Conservation (phyloP, 805 yeast genomes). For the Ascoidea tarda region DNA sequence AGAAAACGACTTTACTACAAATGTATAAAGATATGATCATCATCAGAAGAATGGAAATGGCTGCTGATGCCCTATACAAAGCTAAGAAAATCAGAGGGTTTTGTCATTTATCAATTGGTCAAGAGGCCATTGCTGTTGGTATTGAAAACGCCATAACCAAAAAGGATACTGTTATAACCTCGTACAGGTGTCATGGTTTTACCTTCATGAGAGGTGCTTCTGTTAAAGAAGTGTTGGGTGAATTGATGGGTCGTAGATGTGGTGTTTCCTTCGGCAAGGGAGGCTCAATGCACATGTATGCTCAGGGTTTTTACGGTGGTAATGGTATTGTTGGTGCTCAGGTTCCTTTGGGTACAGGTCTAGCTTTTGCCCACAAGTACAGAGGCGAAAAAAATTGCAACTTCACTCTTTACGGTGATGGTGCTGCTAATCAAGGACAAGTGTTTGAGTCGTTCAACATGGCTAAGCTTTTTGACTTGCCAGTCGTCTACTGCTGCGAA, state of each 20-base stretch:
- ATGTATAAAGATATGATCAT: conserved; percentile 95
- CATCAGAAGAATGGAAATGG: conserved; percentile 97
- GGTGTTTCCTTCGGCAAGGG: conserved; percentile 98
- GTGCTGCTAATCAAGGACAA: conserved; percentile 99
- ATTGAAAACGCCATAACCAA: conserved; percentile 86
- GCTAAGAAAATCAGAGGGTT: conserved; percentile 98
- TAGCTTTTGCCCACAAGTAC: conserved; percentile 97
- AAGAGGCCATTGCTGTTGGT: conserved; percentile 98
- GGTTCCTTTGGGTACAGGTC: conserved; percentile 95
- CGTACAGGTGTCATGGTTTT: conserved; percentile 98
- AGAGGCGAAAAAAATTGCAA: conserved; percentile 68
- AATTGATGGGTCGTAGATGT: conserved; percentile 89
- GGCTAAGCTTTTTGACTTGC: conserved; percentile 98
- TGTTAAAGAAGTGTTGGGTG: conserved; percentile 82
- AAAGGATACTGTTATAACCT: conserved; percentile 83
- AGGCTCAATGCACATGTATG: conserved; percentile 99
- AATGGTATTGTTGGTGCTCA: conserved; percentile 99
- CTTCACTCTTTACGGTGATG: conserved; percentile 92
- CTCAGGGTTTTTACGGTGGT: conserved; percentile 95
- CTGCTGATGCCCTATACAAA: conserved; percentile 94
- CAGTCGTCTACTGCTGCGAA: conserved; percentile 91
- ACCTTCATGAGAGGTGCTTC: conserved; percentile 93
- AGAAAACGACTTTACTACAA: conserved; percentile 65
- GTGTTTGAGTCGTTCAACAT: conserved; percentile 95
- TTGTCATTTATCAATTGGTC: conserved; percentile 97